Evolutionary conservation across 129 eudicot genomes (phyloP), one percentile per base, ranked within the genome.

Genomic region (Arctium lappa): DNA sequence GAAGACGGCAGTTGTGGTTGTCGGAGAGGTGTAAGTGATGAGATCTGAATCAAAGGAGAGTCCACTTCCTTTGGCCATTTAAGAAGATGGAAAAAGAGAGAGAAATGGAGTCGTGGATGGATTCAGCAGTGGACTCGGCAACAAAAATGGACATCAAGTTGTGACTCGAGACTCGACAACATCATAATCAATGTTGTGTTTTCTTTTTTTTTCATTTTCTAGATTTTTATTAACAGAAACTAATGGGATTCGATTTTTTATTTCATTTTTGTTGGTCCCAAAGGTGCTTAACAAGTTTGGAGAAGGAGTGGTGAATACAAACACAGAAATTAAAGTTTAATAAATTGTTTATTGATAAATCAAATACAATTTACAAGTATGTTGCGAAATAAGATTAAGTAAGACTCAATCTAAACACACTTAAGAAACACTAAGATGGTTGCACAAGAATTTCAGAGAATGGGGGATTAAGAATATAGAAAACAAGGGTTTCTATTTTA

Each of bases 41-140:
- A 72, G 92, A 87, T 88, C 88, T 84, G 89, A 79, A 81, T 89
- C 87, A 88, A 91, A 82, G 86, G 89, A 80, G 86, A 87, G 93
- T 91, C 96, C 90, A 91, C 86, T 78, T 34, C 90, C 87, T 36
- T 80, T 83, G 83, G 90, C 86, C 88, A 89, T 89, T 84, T 83
- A 87, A 72, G 79, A 65, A 46, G 75, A 73, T 46, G 36, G 31
- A 74, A 31, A 78, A 27, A 72, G 79, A 81, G 84, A 83, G 79
- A 81, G 83, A 75, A 44, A 22, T 31, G 70, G 76, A 84, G 87
- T 72, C 74, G 74, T 77, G 50, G 81, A 81, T 72, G 11, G 75
- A 81, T 68, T 18, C 62, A 60, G 82, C 89, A 78, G 76, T 34
- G 73, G 92, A 92, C 88, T 86, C 86, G 95, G 97, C 93, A 70